Conservation (phyloP, 2,329 filamentous ascomycete genomes). For the Xylaria sp. region DNA sequence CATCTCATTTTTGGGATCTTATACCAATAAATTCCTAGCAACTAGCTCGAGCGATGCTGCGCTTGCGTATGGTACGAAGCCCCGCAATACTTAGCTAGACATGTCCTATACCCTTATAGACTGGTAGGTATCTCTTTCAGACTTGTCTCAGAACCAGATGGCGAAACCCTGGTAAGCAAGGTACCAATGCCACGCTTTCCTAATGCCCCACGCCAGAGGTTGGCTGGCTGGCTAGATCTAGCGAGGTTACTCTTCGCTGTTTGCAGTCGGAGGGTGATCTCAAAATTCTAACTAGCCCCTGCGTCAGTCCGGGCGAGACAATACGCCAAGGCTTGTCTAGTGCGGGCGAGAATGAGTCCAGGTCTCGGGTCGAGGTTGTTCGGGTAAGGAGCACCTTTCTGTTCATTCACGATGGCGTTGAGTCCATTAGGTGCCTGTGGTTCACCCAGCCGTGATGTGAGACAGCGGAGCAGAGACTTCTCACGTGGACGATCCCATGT, state of each 20-base stretch:
- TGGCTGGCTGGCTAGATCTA: not conserved
- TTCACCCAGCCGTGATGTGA: not conserved
- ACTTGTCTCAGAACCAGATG: not conserved
- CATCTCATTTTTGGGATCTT: no score
- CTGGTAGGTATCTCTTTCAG: no score
- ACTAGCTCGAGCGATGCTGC: no score
- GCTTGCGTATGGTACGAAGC: no score
- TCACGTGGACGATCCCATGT: not conserved
- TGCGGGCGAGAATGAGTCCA: not conserved
- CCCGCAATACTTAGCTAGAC: no score
- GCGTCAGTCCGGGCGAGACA: not conserved
- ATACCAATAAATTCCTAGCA: no score
- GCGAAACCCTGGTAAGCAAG: not conserved
- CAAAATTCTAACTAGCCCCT: not conserved
- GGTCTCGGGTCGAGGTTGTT: not conserved
- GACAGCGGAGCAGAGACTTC: not conserved
- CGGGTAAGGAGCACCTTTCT: not conserved
- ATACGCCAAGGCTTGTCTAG: not conserved
- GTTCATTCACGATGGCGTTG: not conserved
- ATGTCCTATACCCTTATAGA: no score
- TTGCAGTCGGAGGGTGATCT: not conserved
- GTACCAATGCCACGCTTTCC: no score
- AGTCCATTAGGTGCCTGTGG: not conserved
- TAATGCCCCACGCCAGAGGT: no score
- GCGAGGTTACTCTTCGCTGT: not conserved